Percentiles rank a stretch among this genome's conserved stretches.
phyloP scores from a whole-genome alignment of 331 rosid genomes.

The Ulmus americana region DNA sequence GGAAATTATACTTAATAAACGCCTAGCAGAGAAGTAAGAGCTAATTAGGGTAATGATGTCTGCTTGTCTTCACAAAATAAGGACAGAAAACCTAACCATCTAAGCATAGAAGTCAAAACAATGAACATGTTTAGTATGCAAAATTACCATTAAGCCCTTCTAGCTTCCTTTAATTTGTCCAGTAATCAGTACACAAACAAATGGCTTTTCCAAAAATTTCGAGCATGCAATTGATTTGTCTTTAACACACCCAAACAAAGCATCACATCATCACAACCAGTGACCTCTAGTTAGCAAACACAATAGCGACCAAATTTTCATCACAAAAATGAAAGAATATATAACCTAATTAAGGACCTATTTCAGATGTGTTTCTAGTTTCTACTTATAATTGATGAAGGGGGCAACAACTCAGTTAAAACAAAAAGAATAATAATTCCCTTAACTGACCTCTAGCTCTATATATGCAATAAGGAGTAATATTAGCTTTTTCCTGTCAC shows the following conservation, averaged over 20 bases:
- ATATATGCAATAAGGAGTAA: slow-evolving; percentile 28
- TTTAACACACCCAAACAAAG: slow-evolving; percentile 12
- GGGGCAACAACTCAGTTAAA: slow-evolving; percentile 34
- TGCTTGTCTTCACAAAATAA: slow-evolving; percentile 12
- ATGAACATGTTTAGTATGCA: slow-evolving; percentile 3
- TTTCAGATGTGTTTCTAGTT: slow-evolving; percentile 18
- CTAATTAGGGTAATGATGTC: slow-evolving; percentile 10
- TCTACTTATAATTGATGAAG: slow-evolving; percentile 25
- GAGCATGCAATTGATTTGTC: slow-evolving; percentile 4
- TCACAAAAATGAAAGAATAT: slow-evolving; percentile 13
- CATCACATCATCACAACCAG: slow-evolving; percentile 7
- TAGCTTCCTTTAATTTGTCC: slow-evolving; percentile 26
- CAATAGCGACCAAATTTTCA: slow-evolving; percentile 2
- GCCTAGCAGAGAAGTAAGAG: neutral
- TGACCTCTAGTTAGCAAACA: neutral
- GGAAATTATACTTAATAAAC: neutral
- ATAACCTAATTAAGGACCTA: slow-evolving; percentile 24
- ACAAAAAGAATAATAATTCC: slow-evolving; percentile 40
- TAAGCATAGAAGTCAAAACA: neutral
- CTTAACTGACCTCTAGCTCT: slow-evolving; percentile 31
- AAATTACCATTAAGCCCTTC: slow-evolving; percentile 27
- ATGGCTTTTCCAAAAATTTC: neutral
- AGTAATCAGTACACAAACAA: neutral
- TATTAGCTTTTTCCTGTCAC: slow-evolving; percentile 33
- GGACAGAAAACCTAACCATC: slow-evolving; percentile 20